These are phyloP conservation scores for Sordaria brevicollis DNA, from an alignment of 495 filamentous ascomycete species.

Conservation along the genomic window DNA sequence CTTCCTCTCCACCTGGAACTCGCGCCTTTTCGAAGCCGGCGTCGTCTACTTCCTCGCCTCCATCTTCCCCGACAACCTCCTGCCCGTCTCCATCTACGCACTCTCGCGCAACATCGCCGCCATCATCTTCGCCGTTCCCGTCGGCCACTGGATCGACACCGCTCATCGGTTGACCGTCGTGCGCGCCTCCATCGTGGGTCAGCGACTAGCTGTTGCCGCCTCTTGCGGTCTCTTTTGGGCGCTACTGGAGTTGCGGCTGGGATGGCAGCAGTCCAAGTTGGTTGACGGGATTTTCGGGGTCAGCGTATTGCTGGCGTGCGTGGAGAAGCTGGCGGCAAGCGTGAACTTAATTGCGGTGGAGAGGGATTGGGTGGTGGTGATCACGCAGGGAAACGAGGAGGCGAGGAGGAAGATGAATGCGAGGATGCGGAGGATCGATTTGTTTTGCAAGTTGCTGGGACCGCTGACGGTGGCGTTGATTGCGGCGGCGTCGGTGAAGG, in stretches of 20 bases:
- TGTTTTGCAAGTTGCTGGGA: slow-evolving; percentile 59
- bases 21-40: slow-evolving; percentile 56
- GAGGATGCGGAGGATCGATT: slow-evolving; percentile 59
- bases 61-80: slow-evolving; percentile 47
- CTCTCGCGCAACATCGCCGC: slow-evolving; percentile 18
- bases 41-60: slow-evolving; percentile 51
- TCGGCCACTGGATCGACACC: slow-evolving; percentile 19
- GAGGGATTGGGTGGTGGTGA: slow-evolving; percentile 51
- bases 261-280: not conserved
- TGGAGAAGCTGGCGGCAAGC: slow-evolving; percentile 45
- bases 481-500: slow-evolving; percentile 18
- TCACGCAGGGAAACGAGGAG: slow-evolving; percentile 15
- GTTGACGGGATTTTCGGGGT: slow-evolving; percentile 25
- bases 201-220: slow-evolving; percentile 17
- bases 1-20: slow-evolving; percentile 61
- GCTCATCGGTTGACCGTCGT: slow-evolving; percentile 20
- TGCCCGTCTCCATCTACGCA: slow-evolving; percentile 29
- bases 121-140: slow-evolving; percentile 13
- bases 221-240: slow-evolving; percentile 15
- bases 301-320: slow-evolving; percentile 39
- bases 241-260: not conserved
- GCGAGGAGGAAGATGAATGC: slow-evolving; percentile 39
- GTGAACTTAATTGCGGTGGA: slow-evolving; percentile 55
- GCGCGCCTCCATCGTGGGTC: slow-evolving; percentile 19
- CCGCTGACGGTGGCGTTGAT: slow-evolving; percentile 47